Conservation (phyloP, 805 yeast genomes). For the Wickerhamomyces kurtzmanii region DNA sequence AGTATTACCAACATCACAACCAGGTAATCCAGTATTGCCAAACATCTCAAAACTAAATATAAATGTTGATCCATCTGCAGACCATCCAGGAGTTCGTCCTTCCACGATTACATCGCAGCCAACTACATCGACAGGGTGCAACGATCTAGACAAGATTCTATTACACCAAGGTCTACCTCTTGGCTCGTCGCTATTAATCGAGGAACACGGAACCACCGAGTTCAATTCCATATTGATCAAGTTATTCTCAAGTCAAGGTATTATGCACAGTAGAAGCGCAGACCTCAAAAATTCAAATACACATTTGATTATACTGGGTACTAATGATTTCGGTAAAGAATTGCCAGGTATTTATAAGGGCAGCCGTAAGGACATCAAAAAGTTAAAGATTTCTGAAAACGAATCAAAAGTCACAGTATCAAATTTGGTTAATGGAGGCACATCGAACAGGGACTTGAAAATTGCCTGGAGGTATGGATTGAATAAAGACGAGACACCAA, state of each 20-base stretch:
- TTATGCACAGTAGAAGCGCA: conserved; percentile 51
- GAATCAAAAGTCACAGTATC: conserved; percentile 61
- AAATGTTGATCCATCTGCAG: conserved; percentile 2
- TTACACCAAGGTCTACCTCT: conserved; percentile 82
- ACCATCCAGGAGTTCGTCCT: conserved; percentile 60
- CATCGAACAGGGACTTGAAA: conserved; percentile 41
- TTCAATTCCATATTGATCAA: conserved; percentile 64
- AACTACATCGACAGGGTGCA: conserved; percentile 71
- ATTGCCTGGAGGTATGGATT: conserved; percentile 93
- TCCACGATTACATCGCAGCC: conserved; percentile 65
- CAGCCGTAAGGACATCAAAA: conserved; percentile 54
- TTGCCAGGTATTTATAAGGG: conserved; percentile 76
- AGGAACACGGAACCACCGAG: conserved; percentile 85
- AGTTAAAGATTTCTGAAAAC: conserved; percentile 42
- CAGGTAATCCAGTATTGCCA: conserved; percentile 1
- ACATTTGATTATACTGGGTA: conserved; percentile 57
- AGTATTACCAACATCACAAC: background rate
- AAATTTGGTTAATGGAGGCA: conserved; percentile 36
- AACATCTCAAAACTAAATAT: background rate
- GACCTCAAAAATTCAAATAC: conserved; percentile 32
- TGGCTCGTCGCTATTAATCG: conserved; percentile 60
- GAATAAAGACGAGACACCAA: conserved; percentile 22
- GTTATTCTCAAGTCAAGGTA: conserved; percentile 69
- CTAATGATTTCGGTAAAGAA: conserved; percentile 53
- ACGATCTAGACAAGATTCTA: conserved; percentile 64